Evolutionary conservation across 2,329 filamentous ascomycete species (phyloP).

Genomic region (Penicillium hordei): DNA sequence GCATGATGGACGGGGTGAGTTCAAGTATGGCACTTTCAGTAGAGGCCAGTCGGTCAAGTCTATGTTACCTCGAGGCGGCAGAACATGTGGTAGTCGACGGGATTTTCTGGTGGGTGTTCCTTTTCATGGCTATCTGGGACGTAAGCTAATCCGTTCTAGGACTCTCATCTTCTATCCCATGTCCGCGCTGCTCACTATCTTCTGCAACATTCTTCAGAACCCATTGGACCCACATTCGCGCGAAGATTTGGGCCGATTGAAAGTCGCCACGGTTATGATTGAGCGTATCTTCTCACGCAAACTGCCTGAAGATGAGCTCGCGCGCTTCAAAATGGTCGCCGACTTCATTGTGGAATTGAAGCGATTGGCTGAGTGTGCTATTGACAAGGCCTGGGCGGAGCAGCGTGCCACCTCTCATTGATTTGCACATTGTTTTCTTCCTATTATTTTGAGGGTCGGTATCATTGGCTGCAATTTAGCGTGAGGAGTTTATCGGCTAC

Average conservation of each 20-base stretch:
- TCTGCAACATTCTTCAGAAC: conserved; percentile 55
- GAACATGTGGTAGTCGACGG: conserved; percentile 47
- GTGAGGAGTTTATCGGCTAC: not conserved
- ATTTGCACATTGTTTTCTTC: not conserved
- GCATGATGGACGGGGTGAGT: conserved; percentile 48
- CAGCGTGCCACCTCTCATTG: conserved; percentile 14
- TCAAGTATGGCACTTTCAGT: conserved; percentile 56
- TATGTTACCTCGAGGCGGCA: conserved; percentile 50
- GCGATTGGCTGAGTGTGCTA: conserved; percentile 47
- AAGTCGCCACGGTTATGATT: conserved; percentile 46
- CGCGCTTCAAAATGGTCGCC: conserved; percentile 45
- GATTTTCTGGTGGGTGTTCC: conserved; percentile 50
- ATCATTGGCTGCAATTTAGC: not conserved
- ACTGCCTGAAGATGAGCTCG: conserved; percentile 37
- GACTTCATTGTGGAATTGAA: conserved; percentile 49
- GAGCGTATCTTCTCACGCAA: conserved; percentile 36
- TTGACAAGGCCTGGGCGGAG: conserved; percentile 41
- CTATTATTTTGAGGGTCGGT: not conserved
- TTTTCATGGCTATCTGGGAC: not conserved
- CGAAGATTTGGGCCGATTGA: conserved; percentile 51
- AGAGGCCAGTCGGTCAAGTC: conserved; percentile 57
- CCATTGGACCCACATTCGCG: conserved; percentile 47
- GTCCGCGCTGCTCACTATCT: conserved; percentile 55
- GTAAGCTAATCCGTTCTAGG: conserved; percentile 37
- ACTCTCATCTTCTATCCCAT: conserved; percentile 59